phyloP scores from a whole-genome alignment of 1,284 basidiomycete genomes.

The Porodaedalea pini region DNA sequence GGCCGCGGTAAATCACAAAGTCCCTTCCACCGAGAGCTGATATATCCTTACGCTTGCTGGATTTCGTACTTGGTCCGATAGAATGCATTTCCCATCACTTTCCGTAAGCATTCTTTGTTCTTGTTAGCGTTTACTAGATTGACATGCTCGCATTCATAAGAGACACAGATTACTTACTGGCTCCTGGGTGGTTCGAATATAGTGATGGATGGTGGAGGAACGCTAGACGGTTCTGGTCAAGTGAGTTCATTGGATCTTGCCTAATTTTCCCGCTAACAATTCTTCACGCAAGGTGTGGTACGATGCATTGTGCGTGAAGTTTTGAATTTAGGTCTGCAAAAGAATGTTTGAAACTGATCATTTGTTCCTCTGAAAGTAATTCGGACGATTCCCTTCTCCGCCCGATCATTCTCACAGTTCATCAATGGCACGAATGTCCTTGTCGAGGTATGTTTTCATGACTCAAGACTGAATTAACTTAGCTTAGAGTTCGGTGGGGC shows the following conservation, averaged over 20 bases:
- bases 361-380: conserved; percentile 27
- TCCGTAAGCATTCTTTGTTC: conserved; percentile 29
- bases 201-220: conserved; percentile 53
- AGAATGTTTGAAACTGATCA: conserved; percentile 17
- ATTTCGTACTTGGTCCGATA: conserved; percentile 21
- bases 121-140: background rate
- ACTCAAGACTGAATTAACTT: too few relatives aligned
- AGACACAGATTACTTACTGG: conserved; percentile 61
- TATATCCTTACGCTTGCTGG: too few relatives aligned
- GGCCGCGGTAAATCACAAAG: conserved; percentile 40
- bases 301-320: conserved; percentile 45
- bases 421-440: conserved; percentile 54
- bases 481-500: too few relatives aligned
- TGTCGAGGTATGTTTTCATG: conserved; percentile 33
- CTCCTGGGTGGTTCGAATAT: conserved; percentile 58
- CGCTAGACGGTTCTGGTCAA: conserved; percentile 57
- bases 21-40: too few relatives aligned
- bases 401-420: conserved; percentile 57
- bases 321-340: background rate
- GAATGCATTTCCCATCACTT: conserved; percentile 52
- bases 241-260: conserved; percentile 28
- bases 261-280: conserved; percentile 22
- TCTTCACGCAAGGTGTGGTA: conserved; percentile 45
- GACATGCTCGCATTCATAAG: background rate
- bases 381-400: conserved; percentile 49